A percentile compares a stretch with the other conserved stretches of the same genome.
Conservation (phyloP, 345 rosid genomes). For the Angophora floribunda region DNA sequence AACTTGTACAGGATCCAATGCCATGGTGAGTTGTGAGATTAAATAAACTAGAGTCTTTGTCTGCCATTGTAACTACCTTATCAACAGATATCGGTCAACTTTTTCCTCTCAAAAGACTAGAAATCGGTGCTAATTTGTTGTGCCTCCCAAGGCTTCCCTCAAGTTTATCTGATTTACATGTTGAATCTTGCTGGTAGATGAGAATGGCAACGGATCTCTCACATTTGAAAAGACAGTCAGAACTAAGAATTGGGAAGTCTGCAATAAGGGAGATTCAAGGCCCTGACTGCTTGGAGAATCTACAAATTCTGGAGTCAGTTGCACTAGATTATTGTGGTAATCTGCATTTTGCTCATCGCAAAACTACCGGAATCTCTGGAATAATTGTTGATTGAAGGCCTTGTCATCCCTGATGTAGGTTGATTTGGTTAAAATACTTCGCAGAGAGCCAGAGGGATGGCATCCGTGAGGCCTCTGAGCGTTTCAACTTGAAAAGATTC, state of each 20-base stretch:
- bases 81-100: background rate
- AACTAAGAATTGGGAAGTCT: background rate
- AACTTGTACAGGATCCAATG: no score
- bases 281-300: background rate
- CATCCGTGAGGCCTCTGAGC: no score
- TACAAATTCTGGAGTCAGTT: no score
- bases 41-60: background rate
- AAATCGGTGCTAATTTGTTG: background rate
- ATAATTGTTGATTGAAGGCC: background rate
- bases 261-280: background rate
- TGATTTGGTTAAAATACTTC: no score
- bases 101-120: background rate
- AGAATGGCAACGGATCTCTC: background rate
- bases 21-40: background rate
- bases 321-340: no score
- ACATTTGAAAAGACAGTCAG: background rate
- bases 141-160: background rate
- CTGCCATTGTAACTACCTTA: background rate
- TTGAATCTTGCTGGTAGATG: background rate
- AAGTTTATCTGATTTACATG: background rate
- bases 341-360: no score
- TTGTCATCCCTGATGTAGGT: background rate
- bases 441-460: no score
- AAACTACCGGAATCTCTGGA: background rate
- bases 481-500: no score